Evolutionary conservation across 306 rosid genomes (phyloP).

Genomic region (Trichosanthes cucumerina): DNA sequence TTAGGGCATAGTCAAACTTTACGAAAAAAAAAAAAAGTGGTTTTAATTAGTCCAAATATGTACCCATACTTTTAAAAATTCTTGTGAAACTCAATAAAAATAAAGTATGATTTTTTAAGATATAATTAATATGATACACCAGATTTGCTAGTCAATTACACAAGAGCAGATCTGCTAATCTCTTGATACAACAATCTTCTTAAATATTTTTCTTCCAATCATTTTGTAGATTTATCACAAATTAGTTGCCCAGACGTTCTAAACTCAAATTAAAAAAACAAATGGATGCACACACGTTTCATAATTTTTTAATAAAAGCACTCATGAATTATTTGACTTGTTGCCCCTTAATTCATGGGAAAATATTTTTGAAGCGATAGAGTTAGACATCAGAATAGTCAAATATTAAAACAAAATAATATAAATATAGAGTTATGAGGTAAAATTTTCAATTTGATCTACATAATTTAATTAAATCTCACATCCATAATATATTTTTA

Average conservation of each 20-base stretch:
- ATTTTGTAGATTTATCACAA: background rate
- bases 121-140: background rate
- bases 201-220: background rate
- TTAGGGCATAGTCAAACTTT: background rate
- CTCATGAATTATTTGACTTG: background rate
- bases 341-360: background rate
- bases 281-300: background rate
- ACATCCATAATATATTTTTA: too few species aligned
- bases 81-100: too few species aligned
- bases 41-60: background rate
- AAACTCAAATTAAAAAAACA: too few species aligned
- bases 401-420: too few species aligned
- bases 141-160: background rate
- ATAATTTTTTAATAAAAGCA: background rate
- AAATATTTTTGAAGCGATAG: background rate
- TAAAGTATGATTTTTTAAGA: too few species aligned
- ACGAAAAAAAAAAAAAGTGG: background rate
- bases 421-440: too few species aligned
- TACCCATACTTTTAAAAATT: too few species aligned
- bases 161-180: too few species aligned
- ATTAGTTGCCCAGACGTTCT: background rate
- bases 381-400: background rate
- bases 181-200: background rate
- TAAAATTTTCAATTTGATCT: too few species aligned
- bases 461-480: too few species aligned